These are phyloP conservation scores for Geotrichum bryndzae DNA, from an alignment of 1,139 yeast genomes.

Conservation along the genomic window DNA sequence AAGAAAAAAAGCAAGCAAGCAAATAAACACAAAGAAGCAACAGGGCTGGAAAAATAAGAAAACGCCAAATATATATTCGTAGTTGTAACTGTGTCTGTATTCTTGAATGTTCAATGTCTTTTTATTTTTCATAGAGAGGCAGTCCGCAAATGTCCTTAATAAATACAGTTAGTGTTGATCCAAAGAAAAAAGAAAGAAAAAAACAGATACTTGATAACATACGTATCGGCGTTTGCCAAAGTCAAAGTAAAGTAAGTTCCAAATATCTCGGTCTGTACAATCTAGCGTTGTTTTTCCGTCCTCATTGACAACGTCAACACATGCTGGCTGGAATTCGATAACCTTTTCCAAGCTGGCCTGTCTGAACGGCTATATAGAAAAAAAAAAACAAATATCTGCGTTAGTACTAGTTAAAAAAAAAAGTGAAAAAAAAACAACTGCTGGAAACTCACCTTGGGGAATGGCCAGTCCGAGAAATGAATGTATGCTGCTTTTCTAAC, in stretches of 20 bases:
- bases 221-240: constrained; percentile 13
- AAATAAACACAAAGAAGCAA: too few species aligned
- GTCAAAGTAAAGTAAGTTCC: constrained; percentile 29
- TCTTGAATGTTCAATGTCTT: background rate
- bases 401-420: background rate
- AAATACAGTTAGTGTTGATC: background rate
- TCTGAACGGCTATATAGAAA: constrained; percentile 10
- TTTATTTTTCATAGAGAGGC: constrained; percentile 1
- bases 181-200: background rate
- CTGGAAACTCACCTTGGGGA: constrained; percentile 18
- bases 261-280: constrained; percentile 24
- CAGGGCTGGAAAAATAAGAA: background rate
- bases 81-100: background rate
- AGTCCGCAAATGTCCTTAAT: constrained; percentile 13
- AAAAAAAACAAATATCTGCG: background rate
- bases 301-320: background rate
- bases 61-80: background rate
- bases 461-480: constrained; percentile 22
- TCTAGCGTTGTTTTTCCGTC: constrained; percentile 16
- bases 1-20: background rate
- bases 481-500: constrained; percentile 6
- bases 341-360: constrained; percentile 13
- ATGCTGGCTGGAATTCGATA: constrained; percentile 11
- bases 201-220: background rate
- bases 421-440: background rate